These are phyloP conservation scores for Acephala macrosclerotiorum DNA, from an alignment of 2,329 filamentous ascomycete species.

Conservation along the genomic window DNA sequence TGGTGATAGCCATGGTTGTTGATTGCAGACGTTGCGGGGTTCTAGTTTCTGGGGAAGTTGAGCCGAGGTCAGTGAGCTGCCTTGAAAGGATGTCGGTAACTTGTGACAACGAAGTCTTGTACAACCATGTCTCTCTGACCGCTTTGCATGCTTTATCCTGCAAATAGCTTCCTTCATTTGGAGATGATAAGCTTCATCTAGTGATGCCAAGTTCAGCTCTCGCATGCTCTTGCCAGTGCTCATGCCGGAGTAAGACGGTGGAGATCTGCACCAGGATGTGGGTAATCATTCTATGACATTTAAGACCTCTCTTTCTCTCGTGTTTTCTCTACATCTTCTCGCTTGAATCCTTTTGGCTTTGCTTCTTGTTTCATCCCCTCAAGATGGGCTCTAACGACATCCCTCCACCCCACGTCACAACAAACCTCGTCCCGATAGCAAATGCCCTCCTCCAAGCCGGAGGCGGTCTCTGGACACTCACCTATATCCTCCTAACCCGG, in stretches of 20 bases:
- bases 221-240: not conserved
- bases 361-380: not conserved
- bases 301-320: not conserved
- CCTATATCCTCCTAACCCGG: constrained; percentile 56
- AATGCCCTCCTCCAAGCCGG: constrained; percentile 33
- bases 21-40: constrained; percentile 14
- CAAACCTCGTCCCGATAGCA: constrained; percentile 24
- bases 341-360: not conserved
- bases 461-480: constrained; percentile 37
- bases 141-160: too few relatives aligned
- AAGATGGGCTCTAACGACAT: constrained; percentile 39
- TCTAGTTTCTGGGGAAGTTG: not conserved
- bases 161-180: not conserved
- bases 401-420: constrained; percentile 31
- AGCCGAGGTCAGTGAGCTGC: not conserved
- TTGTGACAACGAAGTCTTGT: not conserved
- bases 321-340: not conserved
- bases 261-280: not conserved
- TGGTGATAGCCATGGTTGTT: constrained; percentile 10
- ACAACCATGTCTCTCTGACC: too few relatives aligned
- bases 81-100: not conserved
- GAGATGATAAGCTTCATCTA: not conserved
- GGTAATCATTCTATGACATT: not conserved
- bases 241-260: not conserved
- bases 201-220: not conserved